Base-by-base conservation (phyloP, 2,329 filamentous ascomycete species). In the Cladosporium austrohemisphaericum region DNA sequence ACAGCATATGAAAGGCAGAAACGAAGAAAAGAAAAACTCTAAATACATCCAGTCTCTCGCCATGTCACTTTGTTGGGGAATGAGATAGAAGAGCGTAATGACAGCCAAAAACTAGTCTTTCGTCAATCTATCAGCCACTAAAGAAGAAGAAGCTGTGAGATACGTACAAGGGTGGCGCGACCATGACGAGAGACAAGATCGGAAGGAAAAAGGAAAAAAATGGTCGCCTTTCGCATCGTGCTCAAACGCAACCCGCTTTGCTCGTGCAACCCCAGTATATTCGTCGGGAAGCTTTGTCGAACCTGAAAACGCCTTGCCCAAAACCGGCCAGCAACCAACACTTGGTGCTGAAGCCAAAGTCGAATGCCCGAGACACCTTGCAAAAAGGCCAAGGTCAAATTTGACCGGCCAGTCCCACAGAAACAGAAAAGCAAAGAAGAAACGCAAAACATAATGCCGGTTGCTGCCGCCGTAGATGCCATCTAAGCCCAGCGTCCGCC, bases 81-180 rank as follows among this genome's bases (percentile, higher is more conserved):
- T 50, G 50, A 54, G 51, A 38, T 48, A 49, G 37, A 52, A 48
- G 48, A 52, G 43, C 41, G 54, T 50, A 47, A 47, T 57, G 53
- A 51, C 53, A 50, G 56, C 44, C 40, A 53, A 50, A n/a, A n/a
- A 64, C 61, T 65, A 65, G 61, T 57, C 58, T 62, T 58, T 54
- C 56, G 58, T 61, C 60, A 62, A 62, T 60, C 62, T 65, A 65
- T 64, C 61, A 64, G 62, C 60, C 60, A 55, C 55, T 56, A 55
- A 41, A 50, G 52, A 56, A 53, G 51, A 51, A n/a, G 43, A 47
- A 38, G 51, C 55, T 54, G 58, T 57, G 56, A 60, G 55, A 61
- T 65, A 65, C 62, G 61, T 63, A 65, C 62, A 65, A 58, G 52
- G 38, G 51, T 55, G 54, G n/a, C n/a, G n/a, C 52, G 57, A 46